These are phyloP conservation scores for Musa itinerans DNA, from an alignment of 176 grass and related monocot species.

Conservation along the genomic window DNA sequence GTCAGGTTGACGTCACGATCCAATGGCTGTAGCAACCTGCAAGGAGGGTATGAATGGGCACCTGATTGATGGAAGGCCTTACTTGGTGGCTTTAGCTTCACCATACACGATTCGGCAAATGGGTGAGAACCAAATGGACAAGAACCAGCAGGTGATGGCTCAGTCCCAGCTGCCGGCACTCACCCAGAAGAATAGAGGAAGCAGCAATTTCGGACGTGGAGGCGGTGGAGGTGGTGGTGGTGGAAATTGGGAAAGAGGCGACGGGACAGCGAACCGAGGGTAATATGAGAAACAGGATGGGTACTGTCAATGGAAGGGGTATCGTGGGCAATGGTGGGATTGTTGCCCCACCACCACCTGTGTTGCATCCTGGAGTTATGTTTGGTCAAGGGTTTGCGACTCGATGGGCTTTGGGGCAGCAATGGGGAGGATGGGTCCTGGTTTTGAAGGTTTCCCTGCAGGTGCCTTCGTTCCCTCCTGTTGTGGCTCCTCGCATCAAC, in stretches of 20 bases:
- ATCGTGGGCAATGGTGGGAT: slow-evolving; percentile 10
- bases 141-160: not conserved
- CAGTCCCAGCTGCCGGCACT: not conserved
- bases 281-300: slow-evolving; percentile 9
- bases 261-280: slow-evolving; percentile 5
- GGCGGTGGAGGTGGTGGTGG: not conserved
- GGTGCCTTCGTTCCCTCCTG: slow-evolving; percentile 22
- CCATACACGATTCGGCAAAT: not conserved
- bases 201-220: slow-evolving; percentile 4
- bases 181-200: not conserved
- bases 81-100: slow-evolving; percentile 15
- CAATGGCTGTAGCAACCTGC: slow-evolving; percentile 3
- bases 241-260: slow-evolving; percentile 2
- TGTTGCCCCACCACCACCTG: not conserved
- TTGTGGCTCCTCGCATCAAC: slow-evolving; percentile 19
- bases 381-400: slow-evolving; percentile 14
- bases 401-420: slow-evolving; percentile 4
- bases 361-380: not conserved
- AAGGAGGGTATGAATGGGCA: slow-evolving; percentile 24
- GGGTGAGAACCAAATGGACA: slow-evolving; percentile 17
- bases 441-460: slow-evolving; percentile 1
- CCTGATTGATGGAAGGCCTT: slow-evolving; percentile 7
- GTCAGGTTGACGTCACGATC: slow-evolving; percentile 22
- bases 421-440: slow-evolving; percentile 9
- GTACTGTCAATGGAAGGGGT: slow-evolving; percentile 10